Evolutionary conservation across 1,139 yeast species (phyloP), one percentile per base, ranked within the genome.

Genomic region (Debaryomyces udenii): DNA sequence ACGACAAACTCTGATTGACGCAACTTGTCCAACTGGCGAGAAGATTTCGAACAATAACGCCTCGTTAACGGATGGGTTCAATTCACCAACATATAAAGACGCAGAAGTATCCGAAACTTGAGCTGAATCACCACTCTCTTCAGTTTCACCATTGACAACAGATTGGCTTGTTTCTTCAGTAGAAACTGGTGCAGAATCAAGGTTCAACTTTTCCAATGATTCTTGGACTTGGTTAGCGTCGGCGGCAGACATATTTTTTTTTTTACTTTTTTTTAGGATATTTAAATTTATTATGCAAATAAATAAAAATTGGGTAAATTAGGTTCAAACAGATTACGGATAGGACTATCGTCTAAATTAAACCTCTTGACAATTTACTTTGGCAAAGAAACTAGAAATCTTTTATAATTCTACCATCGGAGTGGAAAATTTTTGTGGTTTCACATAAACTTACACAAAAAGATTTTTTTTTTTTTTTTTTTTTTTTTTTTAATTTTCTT

Each of bases 1-100:
- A 76, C 99, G 93, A 78, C 99, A 93, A 52, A 93, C 97, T 76
- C 98, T 90, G 68, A 93, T 91, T 49, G 97, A 88, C 31, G 97
- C 83, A 49, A 93, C 98, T 62, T 90, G 93, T 55, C 99, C 99
- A 59, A 93, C 80, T 62, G 90, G 93, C 55, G 96, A 87, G 78
- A 93, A 93, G 61, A 91, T 77, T 75, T 93, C 99, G 66, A 88
- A 93, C 63, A 93, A 82, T 61, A 86, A 79, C 51, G 99, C 96
- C 77, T 93, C 99, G 59, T 91, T 87, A 57, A 93, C 96, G 42
- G 86, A 70, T 55, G 93, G 88, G 70, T 89, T 95, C 62, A 93
- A 84, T 76, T 93, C 99, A 63, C 99, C 99, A 63, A 93, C 98
- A 71, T 94, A 94, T 60, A 94, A 82, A 41, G 98, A 88, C 55